phyloP scores from a whole-genome alignment of 768 basidiomycete species.

The Lactifluus volemus region DNA sequence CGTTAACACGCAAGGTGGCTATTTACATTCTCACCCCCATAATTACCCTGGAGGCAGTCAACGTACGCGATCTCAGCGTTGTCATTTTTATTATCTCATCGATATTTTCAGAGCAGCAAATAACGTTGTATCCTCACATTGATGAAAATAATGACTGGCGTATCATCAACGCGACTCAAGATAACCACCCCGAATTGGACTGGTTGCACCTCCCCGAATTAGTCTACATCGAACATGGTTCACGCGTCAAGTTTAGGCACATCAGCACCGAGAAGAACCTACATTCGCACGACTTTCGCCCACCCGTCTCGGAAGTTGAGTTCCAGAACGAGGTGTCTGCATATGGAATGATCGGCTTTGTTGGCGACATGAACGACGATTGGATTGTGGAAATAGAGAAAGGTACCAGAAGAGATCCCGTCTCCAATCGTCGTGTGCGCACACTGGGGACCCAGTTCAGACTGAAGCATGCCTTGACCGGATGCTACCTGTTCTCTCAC shows the following conservation, averaged over 20 bases:
- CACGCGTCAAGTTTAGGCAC: conserved; percentile 77
- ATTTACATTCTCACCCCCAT: conserved; percentile 90
- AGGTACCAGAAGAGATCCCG: conserved; percentile 52
- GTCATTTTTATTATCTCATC: not conserved
- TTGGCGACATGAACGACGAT: conserved; percentile 89
- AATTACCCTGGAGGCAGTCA: conserved; percentile 85
- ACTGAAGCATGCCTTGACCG: conserved; percentile 74
- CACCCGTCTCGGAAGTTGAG: conserved; percentile 94
- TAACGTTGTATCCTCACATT: conserved; percentile 98
- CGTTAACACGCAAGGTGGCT: conserved; percentile 97
- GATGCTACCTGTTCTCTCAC: conserved; percentile 96
- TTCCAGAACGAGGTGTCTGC: conserved; percentile 98
- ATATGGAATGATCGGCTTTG: conserved; percentile 81
- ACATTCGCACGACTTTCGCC: conserved; percentile 92
- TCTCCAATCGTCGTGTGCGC: conserved; percentile 61
- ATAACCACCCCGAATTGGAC: conserved; percentile 34
- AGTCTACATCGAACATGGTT: conserved; percentile 53
- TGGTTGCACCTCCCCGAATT: conserved; percentile 44
- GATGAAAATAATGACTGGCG: conserved; percentile 95
- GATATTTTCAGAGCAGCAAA: conserved; percentile 74
- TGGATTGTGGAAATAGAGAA: conserved; percentile 82
- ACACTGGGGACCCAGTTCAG: conserved; percentile 79
- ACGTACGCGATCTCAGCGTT: conserved; percentile 44
- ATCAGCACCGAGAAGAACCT: conserved; percentile 72
- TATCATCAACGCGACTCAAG: conserved; percentile 64